A percentile compares a stretch with the other conserved stretches of the same genome.
Conservation (phyloP, 495 filamentous ascomycete species). For the Baudoinia panamericana region DNA sequence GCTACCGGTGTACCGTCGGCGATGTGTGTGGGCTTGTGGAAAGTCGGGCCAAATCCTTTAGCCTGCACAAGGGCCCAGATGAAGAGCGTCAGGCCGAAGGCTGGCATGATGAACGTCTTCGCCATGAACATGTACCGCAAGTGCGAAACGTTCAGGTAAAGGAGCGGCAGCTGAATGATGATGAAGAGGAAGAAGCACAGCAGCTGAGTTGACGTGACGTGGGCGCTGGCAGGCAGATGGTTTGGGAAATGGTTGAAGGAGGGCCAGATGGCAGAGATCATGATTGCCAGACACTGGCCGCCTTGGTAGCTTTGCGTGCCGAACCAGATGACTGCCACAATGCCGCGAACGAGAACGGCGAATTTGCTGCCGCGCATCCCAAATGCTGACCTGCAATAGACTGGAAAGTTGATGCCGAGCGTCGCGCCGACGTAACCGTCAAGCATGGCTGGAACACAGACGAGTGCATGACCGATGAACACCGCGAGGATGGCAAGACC, state of each 20-base stretch:
- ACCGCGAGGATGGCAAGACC: conserved; percentile 12
- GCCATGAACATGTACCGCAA: conserved; percentile 46
- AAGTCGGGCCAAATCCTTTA: conserved; percentile 11
- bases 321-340: conserved; percentile 60
- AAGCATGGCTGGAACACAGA: conserved; percentile 6
- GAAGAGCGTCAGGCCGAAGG: conserved; percentile 13
- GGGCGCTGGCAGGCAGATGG: conserved; percentile 37
- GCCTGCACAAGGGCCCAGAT: conserved; percentile 14
- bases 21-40: conserved; percentile 16
- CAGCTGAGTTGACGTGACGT: conserved; percentile 52
- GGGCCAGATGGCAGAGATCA: conserved; percentile 55
- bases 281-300: conserved; percentile 20
- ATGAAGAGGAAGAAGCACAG: conserved; percentile 51
- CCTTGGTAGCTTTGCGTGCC: conserved; percentile 23
- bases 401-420: conserved; percentile 12
- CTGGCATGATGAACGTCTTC: conserved; percentile 34
- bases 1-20: conserved; percentile 4
- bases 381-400: conserved; percentile 5
- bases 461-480: conserved; percentile 8
- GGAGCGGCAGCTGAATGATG: conserved; percentile 40
- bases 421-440: conserved; percentile 13
- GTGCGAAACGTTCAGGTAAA: conserved; percentile 43
- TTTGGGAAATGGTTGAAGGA: conserved; percentile 30
- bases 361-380: conserved; percentile 42
- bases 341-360: conserved; percentile 48